Base-by-base conservation (phyloP, 2,329 filamentous ascomycete species). In the Beauveria varroae region DNA sequence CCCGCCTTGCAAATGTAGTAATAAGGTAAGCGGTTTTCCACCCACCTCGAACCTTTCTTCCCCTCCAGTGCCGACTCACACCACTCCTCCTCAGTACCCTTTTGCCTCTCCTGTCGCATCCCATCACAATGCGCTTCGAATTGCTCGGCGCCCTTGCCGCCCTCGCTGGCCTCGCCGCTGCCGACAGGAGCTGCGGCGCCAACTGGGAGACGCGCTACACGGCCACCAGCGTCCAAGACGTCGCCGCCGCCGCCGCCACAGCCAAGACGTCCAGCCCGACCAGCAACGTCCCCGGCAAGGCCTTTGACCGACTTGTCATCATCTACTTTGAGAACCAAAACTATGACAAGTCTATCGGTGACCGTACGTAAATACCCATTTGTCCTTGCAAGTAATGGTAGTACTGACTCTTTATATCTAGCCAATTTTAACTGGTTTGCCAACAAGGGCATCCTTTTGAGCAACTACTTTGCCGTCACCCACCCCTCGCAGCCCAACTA, bases 281-380 rank as follows among this genome's bases (percentile, higher is more conserved):
- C 37, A 86, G 80, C 70, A 71, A 85, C 67, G 85, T 92, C 57
- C 80, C 84, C 69, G 90, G 90, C 64, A 85, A 87, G 69, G 85
- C 81, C 0, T 93, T 93, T 70, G 82, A 91, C 70, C 85, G 89
- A 18, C 83, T 90, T 64, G 85, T 85, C 60, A 82, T 86, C 62
- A 85, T 93, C 72, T 93, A 87, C 86, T 80, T 91, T 53, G 90
- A 93, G 76, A 93, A 93, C 71, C 89, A 86, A 54, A 81, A 86
- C 72, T 92, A 83, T 65, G 80, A 84, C 57, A 82, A 86, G 68
- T 85, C 88, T 2, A 76, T 77, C 43, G 81, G 79, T 18, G 87
- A 92, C 71, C 79, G 81, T 84, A 69, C 68, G 81, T 75, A 18
- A 9, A 16, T n/a, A 16, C 30, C 51, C 9, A 2, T 37, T 5